Percentiles rank a stretch among this genome's conserved stretches.
Conservation (phyloP, 805 yeast species). For the Lipomyces japonicus region DNA sequence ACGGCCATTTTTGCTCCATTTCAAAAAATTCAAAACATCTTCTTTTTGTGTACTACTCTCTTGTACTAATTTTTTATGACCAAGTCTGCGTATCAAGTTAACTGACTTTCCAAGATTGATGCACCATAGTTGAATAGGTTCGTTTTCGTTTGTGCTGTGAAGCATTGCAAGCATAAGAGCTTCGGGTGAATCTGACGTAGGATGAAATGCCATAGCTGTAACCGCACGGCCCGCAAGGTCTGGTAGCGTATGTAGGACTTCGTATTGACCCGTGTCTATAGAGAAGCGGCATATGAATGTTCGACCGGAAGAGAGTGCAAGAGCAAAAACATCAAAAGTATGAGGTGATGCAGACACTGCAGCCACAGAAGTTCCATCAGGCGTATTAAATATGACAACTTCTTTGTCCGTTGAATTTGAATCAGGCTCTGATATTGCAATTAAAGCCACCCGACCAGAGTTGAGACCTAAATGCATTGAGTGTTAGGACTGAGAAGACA, state of each 20-base stretch:
- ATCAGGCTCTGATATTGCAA: slow-evolving; percentile 3
- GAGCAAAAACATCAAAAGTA: slow-evolving; percentile 17
- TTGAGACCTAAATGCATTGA: background rate
- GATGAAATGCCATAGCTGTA: slow-evolving; percentile 21
- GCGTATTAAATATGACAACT: background rate
- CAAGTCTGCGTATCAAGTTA: slow-evolving; percentile 21
- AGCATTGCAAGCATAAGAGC: slow-evolving; percentile 21
- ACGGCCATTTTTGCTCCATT: slow-evolving; percentile 28
- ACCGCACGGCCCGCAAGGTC: slow-evolving; percentile 9
- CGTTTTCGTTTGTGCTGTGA: background rate
- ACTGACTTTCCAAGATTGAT: slow-evolving; percentile 19
- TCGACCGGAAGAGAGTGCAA: slow-evolving; percentile 18
- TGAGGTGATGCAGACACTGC: slow-evolving; percentile 22
- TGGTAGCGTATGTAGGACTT: slow-evolving; percentile 13
- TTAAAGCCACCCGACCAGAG: background rate
- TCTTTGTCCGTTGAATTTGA: background rate
- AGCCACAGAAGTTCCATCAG: slow-evolving; percentile 7
- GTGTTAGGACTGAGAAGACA: background rate
- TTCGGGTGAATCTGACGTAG: slow-evolving; percentile 21
- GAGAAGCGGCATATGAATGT: slow-evolving; percentile 11
- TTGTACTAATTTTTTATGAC: background rate
- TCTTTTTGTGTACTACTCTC: background rate
- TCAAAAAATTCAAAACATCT: slow-evolving; percentile 4
- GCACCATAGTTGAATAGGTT: slow-evolving; percentile 26
- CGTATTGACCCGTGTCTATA: background rate